Conservation (phyloP, 352 stramenopile genomes). For the Phytophthora sp. region DNA sequence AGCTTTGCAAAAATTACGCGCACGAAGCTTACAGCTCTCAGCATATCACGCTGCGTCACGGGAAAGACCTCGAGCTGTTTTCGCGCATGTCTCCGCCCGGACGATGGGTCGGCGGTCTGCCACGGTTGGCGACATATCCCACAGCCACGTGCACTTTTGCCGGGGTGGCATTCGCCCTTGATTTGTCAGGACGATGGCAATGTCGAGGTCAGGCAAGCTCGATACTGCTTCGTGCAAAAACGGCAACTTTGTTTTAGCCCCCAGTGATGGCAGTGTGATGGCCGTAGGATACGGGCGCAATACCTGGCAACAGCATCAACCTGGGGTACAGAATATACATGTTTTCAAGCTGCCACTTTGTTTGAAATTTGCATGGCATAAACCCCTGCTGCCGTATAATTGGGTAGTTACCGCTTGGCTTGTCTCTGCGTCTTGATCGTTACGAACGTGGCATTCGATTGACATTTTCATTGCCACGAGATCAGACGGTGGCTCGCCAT, state of each 20-base stretch:
- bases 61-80: conserved; percentile 13
- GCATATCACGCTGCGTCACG: conserved; percentile 14
- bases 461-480: conserved; percentile 31
- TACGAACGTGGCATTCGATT: conserved; percentile 30
- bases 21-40: conserved; percentile 10
- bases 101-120: background rate
- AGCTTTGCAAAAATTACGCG: conserved; percentile 6
- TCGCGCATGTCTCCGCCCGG: conserved; percentile 10
- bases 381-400: conserved; percentile 2
- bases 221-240: conserved; percentile 30
- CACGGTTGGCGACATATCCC: conserved; percentile 9
- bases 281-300: conserved; percentile 32
- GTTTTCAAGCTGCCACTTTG: background rate
- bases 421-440: conserved; percentile 13
- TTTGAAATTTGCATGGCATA: conserved; percentile 9
- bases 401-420: conserved; percentile 18
- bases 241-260: conserved; percentile 11
- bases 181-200: background rate
- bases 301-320: conserved; percentile 1
- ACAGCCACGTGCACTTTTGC: conserved; percentile 12
- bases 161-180: background rate
- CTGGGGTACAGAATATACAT: background rate
- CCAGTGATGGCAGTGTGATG: conserved; percentile 29
- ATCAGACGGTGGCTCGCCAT: conserved; percentile 29
- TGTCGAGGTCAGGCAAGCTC: conserved; percentile 24